A percentile compares a stretch with the other conserved stretches of the same genome.
Evolutionary conservation across 2,329 filamentous ascomycete species (phyloP).

Genomic region (Cladophialophora chaetospira): DNA sequence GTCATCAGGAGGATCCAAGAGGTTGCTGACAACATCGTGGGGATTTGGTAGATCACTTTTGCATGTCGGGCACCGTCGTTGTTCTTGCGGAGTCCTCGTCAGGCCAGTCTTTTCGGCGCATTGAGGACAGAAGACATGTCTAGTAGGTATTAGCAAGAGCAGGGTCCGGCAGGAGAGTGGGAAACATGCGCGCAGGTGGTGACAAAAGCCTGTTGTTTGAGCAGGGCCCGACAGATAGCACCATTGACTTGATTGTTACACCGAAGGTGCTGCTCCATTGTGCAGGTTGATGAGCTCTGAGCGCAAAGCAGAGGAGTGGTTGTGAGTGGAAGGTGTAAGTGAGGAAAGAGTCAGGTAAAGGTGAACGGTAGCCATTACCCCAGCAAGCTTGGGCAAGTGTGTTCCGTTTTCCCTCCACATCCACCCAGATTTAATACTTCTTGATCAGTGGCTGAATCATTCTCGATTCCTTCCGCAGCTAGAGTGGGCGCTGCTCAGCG

Average conservation of each 20-base stretch:
- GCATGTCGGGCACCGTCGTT: constrained; percentile 75
- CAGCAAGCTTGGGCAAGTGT: not conserved
- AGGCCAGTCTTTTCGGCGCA: constrained; percentile 70
- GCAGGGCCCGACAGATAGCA: constrained; percentile 66
- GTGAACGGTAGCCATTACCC: not conserved
- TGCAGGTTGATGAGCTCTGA: constrained; percentile 55
- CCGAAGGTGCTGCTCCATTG: constrained; percentile 77
- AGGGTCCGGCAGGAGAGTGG: not conserved
- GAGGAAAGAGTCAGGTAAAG: not conserved
- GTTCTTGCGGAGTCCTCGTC: constrained; percentile 54
- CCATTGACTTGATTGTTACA: constrained; percentile 68
- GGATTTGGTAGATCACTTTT: constrained; percentile 65
- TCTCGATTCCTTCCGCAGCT: too few species aligned
- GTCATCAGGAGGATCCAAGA: constrained; percentile 78
- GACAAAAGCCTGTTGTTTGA: constrained; percentile 73
- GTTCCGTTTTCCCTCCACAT: not conserved
- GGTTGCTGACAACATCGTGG: constrained; percentile 72
- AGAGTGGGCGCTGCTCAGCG: not conserved
- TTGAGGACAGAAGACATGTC: constrained; percentile 80
- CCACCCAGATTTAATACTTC: too few species aligned
- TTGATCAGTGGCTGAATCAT: too few species aligned
- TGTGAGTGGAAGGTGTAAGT: constrained; percentile 4
- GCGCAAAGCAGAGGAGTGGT: not conserved
- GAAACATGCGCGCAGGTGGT: constrained; percentile 78
- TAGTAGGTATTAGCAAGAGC: constrained; percentile 39